A percentile compares a stretch with the other conserved stretches of the same genome.
Conservation (phyloP, 805 yeast species). For the Sugiyamaella marilandica region DNA sequence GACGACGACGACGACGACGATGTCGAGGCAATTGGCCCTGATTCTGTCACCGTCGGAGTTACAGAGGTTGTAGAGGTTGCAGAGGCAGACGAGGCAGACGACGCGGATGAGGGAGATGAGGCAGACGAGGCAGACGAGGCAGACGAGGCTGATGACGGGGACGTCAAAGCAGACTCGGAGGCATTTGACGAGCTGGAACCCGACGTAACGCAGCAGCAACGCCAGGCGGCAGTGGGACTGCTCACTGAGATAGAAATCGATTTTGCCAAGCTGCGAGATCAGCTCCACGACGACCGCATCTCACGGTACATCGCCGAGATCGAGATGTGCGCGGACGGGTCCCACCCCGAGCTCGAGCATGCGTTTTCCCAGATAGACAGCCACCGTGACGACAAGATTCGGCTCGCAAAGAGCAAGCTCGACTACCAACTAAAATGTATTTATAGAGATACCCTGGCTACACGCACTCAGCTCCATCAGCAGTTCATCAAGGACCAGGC, state of each 20-base stretch:
- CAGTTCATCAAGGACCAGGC: slow-evolving; percentile 64
- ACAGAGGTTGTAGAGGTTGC: background rate
- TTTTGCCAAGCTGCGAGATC: slow-evolving; percentile 82
- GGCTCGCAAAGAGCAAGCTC: slow-evolving; percentile 44
- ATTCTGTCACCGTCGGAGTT: no score
- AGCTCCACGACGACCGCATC: slow-evolving; percentile 77
- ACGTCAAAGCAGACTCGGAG: slow-evolving; percentile 20
- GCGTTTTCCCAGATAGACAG: slow-evolving; percentile 67
- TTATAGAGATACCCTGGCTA: slow-evolving; percentile 73
- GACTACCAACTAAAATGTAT: slow-evolving; percentile 72
- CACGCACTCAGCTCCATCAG: slow-evolving; percentile 77
- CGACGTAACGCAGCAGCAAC: slow-evolving; percentile 35
- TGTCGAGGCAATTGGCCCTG: no score
- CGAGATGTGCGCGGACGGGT: slow-evolving; percentile 79
- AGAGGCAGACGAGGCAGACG: background rate
- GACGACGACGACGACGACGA: background rate
- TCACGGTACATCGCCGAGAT: slow-evolving; percentile 73
- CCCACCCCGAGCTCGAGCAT: slow-evolving; percentile 82
- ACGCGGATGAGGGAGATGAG: slow-evolving; percentile 15
- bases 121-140: slow-evolving; percentile 25
- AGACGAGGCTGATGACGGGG: slow-evolving; percentile 22
- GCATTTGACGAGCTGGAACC: slow-evolving; percentile 20
- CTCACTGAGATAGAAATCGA: slow-evolving; percentile 77
- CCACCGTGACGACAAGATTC: slow-evolving; percentile 66
- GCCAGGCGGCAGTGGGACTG: slow-evolving; percentile 63